Evolutionary conservation across 176 grass and related monocot species (phyloP).

Genomic region (Olyra latifolia): DNA sequence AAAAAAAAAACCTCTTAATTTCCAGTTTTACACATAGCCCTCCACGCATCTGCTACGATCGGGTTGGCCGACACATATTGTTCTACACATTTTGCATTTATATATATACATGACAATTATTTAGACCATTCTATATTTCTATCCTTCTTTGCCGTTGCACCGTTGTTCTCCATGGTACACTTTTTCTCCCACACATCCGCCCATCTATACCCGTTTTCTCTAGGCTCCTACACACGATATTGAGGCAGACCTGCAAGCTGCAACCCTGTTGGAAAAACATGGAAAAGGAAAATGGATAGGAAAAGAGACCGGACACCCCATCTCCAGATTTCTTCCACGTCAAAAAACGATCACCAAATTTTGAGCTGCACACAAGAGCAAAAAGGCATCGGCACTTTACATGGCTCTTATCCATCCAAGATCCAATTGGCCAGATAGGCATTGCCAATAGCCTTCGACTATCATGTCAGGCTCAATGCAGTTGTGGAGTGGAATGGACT

Average conservation of each 20-base stretch:
- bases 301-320: neutral
- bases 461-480: slow-evolving; percentile 14
- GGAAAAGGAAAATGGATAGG: neutral
- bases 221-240: neutral
- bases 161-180: neutral
- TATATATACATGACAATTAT: too few species aligned
- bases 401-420: slow-evolving; percentile 16
- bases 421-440: neutral
- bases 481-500: neutral
- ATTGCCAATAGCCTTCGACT: neutral
- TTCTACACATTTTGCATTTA: too few species aligned
- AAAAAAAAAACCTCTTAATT: too few species aligned
- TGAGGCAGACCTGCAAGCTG: neutral
- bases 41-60: too few species aligned
- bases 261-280: neutral
- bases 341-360: neutral
- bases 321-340: neutral
- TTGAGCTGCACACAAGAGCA: neutral
- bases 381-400: slow-evolving; percentile 25
- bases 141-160: neutral
- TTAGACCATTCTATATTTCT: too few species aligned
- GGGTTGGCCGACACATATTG: too few species aligned
- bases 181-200: neutral
- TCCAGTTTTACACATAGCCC: too few species aligned
- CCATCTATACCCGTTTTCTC: neutral